Evolutionary conservation across 345 rosid genomes (phyloP).

Genomic region (Erucastrum elatum): DNA sequence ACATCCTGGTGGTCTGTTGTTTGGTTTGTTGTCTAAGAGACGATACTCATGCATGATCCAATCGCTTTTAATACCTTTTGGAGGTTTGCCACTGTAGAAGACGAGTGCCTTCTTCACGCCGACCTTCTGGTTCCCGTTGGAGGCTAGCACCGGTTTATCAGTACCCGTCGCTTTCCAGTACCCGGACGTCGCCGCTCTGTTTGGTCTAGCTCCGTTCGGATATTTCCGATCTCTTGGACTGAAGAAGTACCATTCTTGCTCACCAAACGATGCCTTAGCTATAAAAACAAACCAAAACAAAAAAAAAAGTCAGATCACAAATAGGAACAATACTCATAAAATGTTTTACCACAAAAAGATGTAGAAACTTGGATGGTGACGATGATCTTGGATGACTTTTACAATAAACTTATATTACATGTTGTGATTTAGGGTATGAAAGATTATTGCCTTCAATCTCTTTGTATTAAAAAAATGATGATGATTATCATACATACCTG

Average conservation of each 20-base stretch:
- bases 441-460: too few species aligned
- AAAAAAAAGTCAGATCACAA: conserved; percentile 18
- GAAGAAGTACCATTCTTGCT: conserved; percentile 97
- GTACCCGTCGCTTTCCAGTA: conserved; percentile 99
- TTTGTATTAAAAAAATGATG: too few species aligned
- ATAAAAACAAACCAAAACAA: neutral
- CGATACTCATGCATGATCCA: conserved; percentile 99
- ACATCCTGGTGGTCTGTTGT: conserved; percentile 54
- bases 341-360: neutral
- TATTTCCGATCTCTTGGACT: conserved; percentile 95
- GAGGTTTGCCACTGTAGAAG: conserved; percentile 95
- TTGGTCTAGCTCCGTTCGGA: conserved; percentile 96
- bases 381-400: too few species aligned
- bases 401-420: neutral
- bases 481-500: conserved; percentile 60
- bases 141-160: conserved; percentile 80
- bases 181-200: conserved; percentile 97
- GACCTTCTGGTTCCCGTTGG: conserved; percentile 67
- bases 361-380: neutral
- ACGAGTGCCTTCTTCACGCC: conserved; percentile 97
- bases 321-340: too few species aligned
- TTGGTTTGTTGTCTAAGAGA: conserved; percentile 66
- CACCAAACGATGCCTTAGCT: conserved; percentile 95
- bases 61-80: conserved; percentile 89
- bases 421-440: too few species aligned